A percentile compares a stretch with the other conserved stretches of the same genome.
These are phyloP conservation scores for Paraphaeosphaeria sporulosa DNA, from an alignment of 2,329 filamentous ascomycete genomes.

Conservation along the genomic window DNA sequence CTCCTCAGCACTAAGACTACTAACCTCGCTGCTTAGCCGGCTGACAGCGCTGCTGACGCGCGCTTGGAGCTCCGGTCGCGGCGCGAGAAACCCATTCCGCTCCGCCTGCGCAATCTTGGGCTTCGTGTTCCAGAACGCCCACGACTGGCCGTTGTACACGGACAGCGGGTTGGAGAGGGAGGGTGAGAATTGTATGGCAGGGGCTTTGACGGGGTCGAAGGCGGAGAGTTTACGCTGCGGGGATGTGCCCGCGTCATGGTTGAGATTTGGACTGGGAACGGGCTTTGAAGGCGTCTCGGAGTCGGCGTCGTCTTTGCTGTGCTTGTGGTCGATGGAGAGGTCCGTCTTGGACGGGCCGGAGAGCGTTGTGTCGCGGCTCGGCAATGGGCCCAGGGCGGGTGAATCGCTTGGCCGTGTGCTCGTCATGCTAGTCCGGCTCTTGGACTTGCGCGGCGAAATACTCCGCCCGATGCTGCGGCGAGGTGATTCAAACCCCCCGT, in stretches of 20 bases:
- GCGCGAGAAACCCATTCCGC: background rate
- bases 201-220: background rate
- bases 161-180: background rate
- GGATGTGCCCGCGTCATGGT: background rate
- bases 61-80: slow-evolving; percentile 1
- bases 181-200: background rate
- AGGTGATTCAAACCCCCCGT: background rate
- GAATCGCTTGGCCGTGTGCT: background rate
- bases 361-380: background rate
- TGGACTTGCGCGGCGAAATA: slow-evolving; percentile 1
- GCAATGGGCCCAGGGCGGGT: background rate
- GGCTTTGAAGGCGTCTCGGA: background rate
- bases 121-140: slow-evolving; percentile 4
- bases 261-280: background rate
- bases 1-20: background rate
- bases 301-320: background rate
- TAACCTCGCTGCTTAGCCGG: slow-evolving; percentile 6
- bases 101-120: background rate
- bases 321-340: slow-evolving; percentile 4
- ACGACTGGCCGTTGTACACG: background rate
- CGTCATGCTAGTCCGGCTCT: background rate
- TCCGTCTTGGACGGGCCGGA: background rate
- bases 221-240: background rate
- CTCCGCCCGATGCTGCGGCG: slow-evolving; percentile 11
- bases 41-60: background rate